Percentiles rank a stretch among this genome's conserved stretches.
These are phyloP conservation scores for Solanum arcanum DNA, from an alignment of 257 asterid species.

Conservation along the genomic window DNA sequence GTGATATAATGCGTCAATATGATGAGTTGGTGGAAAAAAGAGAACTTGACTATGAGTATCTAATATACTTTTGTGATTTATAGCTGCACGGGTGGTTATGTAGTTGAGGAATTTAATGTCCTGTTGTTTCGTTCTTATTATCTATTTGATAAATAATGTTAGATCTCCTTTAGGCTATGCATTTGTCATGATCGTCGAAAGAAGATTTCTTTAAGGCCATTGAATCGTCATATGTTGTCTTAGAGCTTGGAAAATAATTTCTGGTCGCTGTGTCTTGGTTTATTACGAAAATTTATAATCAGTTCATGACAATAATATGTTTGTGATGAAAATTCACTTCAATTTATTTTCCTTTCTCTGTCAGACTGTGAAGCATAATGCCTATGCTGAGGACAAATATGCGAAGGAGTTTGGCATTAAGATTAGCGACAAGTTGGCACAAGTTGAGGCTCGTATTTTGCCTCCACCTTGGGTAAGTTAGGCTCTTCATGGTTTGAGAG, in stretches of 20 bases:
- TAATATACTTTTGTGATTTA: neutral
- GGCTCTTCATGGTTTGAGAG: neutral
- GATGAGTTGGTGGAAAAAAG: neutral
- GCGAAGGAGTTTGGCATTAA: slow-evolving; percentile 94
- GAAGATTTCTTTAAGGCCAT: neutral
- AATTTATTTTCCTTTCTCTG: neutral
- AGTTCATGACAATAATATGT: neutral
- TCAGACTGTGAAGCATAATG: slow-evolving; percentile 84
- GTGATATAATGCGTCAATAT: neutral
- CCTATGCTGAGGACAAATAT: slow-evolving; percentile 66
- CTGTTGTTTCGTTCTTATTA: neutral
- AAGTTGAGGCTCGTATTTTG: slow-evolving; percentile 93
- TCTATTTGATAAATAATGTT: neutral
- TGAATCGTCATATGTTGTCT: neutral
- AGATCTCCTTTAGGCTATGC: neutral
- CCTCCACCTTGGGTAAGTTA: slow-evolving; percentile 81
- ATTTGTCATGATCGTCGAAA: neutral
- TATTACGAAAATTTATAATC: neutral
- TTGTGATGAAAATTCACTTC: neutral
- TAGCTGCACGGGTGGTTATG: neutral
- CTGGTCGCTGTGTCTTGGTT: neutral
- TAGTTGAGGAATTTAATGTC: neutral
- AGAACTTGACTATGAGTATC: neutral
- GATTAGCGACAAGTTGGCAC: slow-evolving; percentile 76
- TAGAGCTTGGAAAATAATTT: neutral